Evolutionary conservation across 768 basidiomycete genomes (phyloP).

Genomic region (Psilocybe azurescens): DNA sequence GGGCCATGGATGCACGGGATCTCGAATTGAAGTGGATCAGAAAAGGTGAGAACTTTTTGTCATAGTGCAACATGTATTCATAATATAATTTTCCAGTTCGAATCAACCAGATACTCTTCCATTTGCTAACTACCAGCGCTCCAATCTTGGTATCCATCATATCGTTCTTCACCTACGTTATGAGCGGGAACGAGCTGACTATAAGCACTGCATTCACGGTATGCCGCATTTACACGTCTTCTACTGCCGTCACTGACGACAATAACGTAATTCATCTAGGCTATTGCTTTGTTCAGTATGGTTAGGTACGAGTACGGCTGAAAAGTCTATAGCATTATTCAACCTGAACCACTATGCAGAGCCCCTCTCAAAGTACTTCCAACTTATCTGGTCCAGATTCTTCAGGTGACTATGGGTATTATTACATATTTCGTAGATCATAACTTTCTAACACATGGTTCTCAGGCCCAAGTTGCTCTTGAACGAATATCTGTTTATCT

Average conservation of each 20-base stretch:
- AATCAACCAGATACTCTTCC: constrained; percentile 74
- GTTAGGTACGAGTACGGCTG: constrained; percentile 36
- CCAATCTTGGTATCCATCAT: constrained; percentile 83
- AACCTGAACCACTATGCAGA: constrained; percentile 31
- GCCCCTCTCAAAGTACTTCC: constrained; percentile 82
- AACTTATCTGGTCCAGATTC: constrained; percentile 75
- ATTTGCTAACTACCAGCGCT: constrained; percentile 71
- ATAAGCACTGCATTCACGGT: constrained; percentile 87
- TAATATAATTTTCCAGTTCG: constrained; percentile 47
- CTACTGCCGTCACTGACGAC: background rate
- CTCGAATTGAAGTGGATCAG: constrained; percentile 80
- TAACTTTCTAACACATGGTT: background rate
- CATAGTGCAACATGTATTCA: background rate
- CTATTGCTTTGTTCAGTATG: constrained; percentile 88
- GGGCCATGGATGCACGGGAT: constrained; percentile 65
- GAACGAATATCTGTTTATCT: constrained; percentile 72
- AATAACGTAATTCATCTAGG: constrained; percentile 33
- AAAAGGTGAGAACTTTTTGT: constrained; percentile 48
- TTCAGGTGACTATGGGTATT: constrained; percentile 48
- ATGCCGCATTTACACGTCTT: constrained; percentile 25
- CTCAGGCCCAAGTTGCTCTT: constrained; percentile 63
- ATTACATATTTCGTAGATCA: background rate
- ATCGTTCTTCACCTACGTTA: constrained; percentile 79
- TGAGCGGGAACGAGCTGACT: constrained; percentile 75
- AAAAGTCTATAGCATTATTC: too few relatives aligned